phyloP scores from a whole-genome alignment of 345 rosid genomes.

The Linum trigynum region DNA sequence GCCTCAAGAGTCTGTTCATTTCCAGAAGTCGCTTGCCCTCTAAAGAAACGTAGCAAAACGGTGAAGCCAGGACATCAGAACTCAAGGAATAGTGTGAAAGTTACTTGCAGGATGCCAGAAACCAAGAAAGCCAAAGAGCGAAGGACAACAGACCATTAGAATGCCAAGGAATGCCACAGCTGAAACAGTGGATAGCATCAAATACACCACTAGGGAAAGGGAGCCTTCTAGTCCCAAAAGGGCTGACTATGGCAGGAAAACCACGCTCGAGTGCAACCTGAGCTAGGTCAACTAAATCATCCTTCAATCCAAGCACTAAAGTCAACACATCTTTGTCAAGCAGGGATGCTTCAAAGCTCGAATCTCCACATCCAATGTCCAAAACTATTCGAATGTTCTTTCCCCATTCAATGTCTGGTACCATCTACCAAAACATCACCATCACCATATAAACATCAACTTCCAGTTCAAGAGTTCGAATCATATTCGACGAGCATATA shows the following conservation, averaged over 20 bases:
- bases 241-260: constrained; percentile 66
- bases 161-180: constrained; percentile 77
- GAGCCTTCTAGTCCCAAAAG: constrained; percentile 66
- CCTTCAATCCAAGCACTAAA: constrained; percentile 72
- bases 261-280: constrained; percentile 88
- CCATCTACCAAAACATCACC: constrained; percentile 56
- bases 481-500: too few relatives aligned
- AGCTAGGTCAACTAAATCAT: constrained; percentile 85
- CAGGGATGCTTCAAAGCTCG: constrained; percentile 66
- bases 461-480: neutral
- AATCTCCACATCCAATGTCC: constrained; percentile 69
- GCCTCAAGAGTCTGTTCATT: constrained; percentile 88
- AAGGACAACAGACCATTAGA: constrained; percentile 43
- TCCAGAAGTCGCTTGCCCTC: constrained; percentile 85
- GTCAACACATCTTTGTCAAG: constrained; percentile 75
- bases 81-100: constrained; percentile 1
- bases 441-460: neutral
- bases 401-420: constrained; percentile 99
- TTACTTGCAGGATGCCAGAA: neutral
- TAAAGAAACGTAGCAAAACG: constrained; percentile 15
- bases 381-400: constrained; percentile 82
- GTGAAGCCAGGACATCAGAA: neutral
- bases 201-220: constrained; percentile 88
- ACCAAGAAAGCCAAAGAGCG: neutral
- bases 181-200: constrained; percentile 82